These are phyloP conservation scores for Dothidotthia symphoricarpi DNA, from an alignment of 2,329 filamentous ascomycete species.

Conservation along the genomic window DNA sequence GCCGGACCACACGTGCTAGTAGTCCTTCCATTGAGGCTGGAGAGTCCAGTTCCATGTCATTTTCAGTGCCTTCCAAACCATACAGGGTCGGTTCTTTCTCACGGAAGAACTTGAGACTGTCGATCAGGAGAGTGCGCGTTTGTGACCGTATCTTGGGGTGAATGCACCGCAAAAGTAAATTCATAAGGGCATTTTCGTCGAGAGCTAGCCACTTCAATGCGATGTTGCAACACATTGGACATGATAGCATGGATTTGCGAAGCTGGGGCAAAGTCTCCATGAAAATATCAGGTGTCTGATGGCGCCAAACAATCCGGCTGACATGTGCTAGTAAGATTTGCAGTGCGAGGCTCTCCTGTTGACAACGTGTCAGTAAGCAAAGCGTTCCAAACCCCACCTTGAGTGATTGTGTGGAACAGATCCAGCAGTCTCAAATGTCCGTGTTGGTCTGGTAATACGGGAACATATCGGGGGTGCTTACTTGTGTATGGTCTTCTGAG, in stretches of 20 bases:
- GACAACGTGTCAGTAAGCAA: constrained; percentile 1
- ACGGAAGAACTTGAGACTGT: constrained; percentile 32
- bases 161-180: constrained; percentile 52
- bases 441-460: no score
- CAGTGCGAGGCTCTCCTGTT: constrained; percentile 53
- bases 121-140: constrained; percentile 30
- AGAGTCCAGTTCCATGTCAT: constrained; percentile 27
- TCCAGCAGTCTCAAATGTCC: no score
- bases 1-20: constrained; percentile 17
- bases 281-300: constrained; percentile 66
- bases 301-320: constrained; percentile 71
- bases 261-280: constrained; percentile 56
- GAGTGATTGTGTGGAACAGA: no score
- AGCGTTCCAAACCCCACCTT: background rate
- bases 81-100: constrained; percentile 33
- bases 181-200: constrained; percentile 59
- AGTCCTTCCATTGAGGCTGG: constrained; percentile 13
- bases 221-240: constrained; percentile 54
- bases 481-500: constrained; percentile 45
- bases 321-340: constrained; percentile 63
- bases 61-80: constrained; percentile 25
- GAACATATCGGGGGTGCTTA: constrained; percentile 3
- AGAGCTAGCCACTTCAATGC: constrained; percentile 61
- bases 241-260: constrained; percentile 53
- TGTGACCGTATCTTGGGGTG: constrained; percentile 32